These are phyloP conservation scores for Aspergillus tamarii DNA, from an alignment of 2,329 filamentous ascomycete species.

Conservation along the genomic window DNA sequence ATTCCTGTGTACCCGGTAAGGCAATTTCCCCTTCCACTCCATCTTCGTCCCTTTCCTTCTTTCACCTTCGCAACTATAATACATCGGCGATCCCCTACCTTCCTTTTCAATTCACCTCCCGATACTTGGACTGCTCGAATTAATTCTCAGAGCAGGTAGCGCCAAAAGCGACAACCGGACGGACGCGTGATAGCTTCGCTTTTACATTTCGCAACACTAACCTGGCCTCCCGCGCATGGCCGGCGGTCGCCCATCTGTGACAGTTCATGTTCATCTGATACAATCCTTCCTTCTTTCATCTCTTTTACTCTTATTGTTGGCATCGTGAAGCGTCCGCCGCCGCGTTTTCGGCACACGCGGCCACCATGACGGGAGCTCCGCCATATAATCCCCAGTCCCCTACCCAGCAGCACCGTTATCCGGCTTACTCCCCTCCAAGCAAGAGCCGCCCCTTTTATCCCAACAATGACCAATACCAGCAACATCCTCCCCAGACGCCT, in stretches of 20 bases:
- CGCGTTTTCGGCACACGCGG: conserved; percentile 35
- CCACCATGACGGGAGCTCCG: conserved; percentile 49
- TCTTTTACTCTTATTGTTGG: conserved; percentile 10
- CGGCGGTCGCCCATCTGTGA: conserved; percentile 14
- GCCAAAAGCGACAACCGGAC: conserved; percentile 15
- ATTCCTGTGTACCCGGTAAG: conserved; percentile 3
- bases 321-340: conserved; percentile 24
- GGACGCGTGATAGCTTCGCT: conserved; percentile 23
- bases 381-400: conserved; percentile 51
- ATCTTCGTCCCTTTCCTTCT: not conserved
- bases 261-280: conserved; percentile 18
- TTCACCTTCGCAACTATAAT: not conserved
- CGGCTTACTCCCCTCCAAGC: conserved; percentile 47
- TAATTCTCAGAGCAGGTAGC: conserved; percentile 20
- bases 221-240: conserved; percentile 22
- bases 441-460: conserved; percentile 47
- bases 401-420: conserved; percentile 46
- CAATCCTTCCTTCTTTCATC: conserved; percentile 13
- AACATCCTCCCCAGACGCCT: conserved; percentile 47
- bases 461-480: conserved; percentile 48
- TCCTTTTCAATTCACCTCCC: conserved; percentile 5
- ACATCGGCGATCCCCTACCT: conserved; percentile 2
- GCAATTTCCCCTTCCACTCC: not conserved
- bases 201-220: conserved; percentile 5
- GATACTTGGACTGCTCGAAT: conserved; percentile 13